phyloP scores from a whole-genome alignment of 2,329 filamentous ascomycete genomes.

The Fusarium pilosicola region DNA sequence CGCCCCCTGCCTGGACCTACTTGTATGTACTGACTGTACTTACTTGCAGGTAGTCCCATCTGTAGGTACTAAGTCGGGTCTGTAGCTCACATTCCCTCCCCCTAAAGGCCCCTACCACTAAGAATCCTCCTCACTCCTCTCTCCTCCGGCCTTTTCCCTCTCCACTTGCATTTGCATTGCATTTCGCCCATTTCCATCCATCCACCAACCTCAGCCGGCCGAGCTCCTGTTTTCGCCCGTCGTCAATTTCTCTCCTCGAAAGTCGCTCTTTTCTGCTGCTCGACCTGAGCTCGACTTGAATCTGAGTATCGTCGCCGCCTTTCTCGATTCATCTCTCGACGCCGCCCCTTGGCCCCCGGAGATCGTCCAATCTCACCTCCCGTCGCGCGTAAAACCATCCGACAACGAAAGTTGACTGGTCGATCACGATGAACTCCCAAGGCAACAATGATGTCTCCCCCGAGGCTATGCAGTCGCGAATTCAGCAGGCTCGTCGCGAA shows the following conservation, averaged over 20 bases:
- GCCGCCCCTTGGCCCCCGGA: conserved; percentile 27
- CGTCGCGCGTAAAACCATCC: conserved; percentile 21
- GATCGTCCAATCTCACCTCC: conserved; percentile 26
- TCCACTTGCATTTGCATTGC: conserved; percentile 47
- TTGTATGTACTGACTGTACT: background rate
- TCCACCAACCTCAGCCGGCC: conserved; percentile 41
- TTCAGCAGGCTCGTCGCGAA: conserved; percentile 92
- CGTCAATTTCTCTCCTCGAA: conserved; percentile 31
- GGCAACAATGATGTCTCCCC: conserved; percentile 72
- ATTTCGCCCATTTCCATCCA: conserved; percentile 44
- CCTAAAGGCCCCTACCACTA: conserved; percentile 39
- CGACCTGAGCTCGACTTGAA: conserved; percentile 38
- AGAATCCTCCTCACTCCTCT: conserved; percentile 41
- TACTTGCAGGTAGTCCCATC: background rate
- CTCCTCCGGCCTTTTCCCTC: conserved; percentile 46
- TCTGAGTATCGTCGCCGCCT: conserved; percentile 31
- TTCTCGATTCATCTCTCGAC: conserved; percentile 22
- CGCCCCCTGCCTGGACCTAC: conserved; percentile 26
- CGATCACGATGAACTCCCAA: conserved; percentile 64
- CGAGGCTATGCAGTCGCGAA: conserved; percentile 90
- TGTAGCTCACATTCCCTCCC: conserved; percentile 47
- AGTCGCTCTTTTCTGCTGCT: conserved; percentile 40
- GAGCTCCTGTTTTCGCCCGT: conserved; percentile 39
- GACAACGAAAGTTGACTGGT: conserved; percentile 11
- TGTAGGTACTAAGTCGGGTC: conserved; percentile 16